Evolutionary conservation across 306 rosid genomes (phyloP), one percentile per base, ranked within the genome.

Genomic region (Pachyrhizus erosus): DNA sequence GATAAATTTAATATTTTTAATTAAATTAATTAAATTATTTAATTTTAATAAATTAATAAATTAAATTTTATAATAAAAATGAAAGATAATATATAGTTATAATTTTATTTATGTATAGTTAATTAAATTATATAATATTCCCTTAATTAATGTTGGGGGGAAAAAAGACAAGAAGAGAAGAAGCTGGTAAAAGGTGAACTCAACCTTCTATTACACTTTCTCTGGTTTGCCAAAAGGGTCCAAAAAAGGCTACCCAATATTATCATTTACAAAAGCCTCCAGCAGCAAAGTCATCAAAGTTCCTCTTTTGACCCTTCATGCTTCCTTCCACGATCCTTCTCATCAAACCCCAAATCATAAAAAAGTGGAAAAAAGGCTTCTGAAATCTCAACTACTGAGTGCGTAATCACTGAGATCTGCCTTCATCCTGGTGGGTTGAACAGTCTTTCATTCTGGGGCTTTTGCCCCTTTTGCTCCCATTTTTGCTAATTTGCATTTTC

Each of bases 371-470:
- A 72, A 69, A 78, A 10, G 40, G 55, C 17, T 67, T 64, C 58
- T 57, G 9, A 82, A 88, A 61, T 77, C 46, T 79, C 45, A 31
- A 61, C 29, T 37, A 23, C 81, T 77, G 65, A 73, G 75, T 49
- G 80, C 57, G 67, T 42, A 77, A 82, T 84, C 82, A 79, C 82
- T 60, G 69, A 40, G 85, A 84, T 83, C 81, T 87, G 46, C 61
- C 74, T 58, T n/a, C 69, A 23, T 3, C 76, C 74, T 83, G 73
- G 80, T 71, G 46, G 78, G 87, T 81, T 45, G 8, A 69, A 10
- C 79, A 40, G 27, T 85, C 27, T 70, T 70, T 67, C 9, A 5
- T 23, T 60, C 24, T 34, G 73, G 57, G 62, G 60, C 54, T 66
- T 78, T 77, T 78, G 27, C 51, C 24, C 82, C 70, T 68, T 43